Conservation (phyloP, 352 stramenopile species). For the Phytophthora foliorum region DNA sequence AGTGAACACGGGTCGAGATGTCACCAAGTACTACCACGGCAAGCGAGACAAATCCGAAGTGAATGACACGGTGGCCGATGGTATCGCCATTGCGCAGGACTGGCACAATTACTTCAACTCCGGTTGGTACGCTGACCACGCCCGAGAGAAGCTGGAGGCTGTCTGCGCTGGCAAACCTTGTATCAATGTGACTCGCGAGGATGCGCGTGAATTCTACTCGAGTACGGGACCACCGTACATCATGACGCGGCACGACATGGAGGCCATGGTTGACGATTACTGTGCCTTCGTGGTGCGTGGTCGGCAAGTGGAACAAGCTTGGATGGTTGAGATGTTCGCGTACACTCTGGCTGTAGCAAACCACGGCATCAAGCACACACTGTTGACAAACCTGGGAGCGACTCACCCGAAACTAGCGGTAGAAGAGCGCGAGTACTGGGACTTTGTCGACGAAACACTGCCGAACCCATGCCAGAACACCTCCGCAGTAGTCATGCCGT, state of each 20-base stretch:
- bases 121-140: slow-evolving; percentile 46
- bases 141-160: slow-evolving; percentile 37
- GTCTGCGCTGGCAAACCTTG: slow-evolving; percentile 49
- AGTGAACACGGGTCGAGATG: slow-evolving; percentile 51
- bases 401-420: slow-evolving; percentile 52
- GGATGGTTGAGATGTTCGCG: slow-evolving; percentile 73
- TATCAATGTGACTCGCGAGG: slow-evolving; percentile 39
- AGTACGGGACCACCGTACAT: slow-evolving; percentile 69
- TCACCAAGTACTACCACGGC: slow-evolving; percentile 54
- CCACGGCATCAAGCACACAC: slow-evolving; percentile 65
- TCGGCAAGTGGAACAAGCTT: slow-evolving; percentile 45
- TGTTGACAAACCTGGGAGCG: slow-evolving; percentile 51
- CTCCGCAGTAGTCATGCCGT: slow-evolving; percentile 47
- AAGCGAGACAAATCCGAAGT: slow-evolving; percentile 38
- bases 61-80: slow-evolving; percentile 55
- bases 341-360: slow-evolving; percentile 60
- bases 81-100: slow-evolving; percentile 57
- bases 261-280: slow-evolving; percentile 62
- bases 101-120: slow-evolving; percentile 53
- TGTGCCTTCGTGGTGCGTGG: slow-evolving; percentile 53
- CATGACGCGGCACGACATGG: slow-evolving; percentile 58
- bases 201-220: slow-evolving; percentile 54
- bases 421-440: slow-evolving; percentile 50
- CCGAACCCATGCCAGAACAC: slow-evolving; percentile 52
- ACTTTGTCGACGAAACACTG: slow-evolving; percentile 42